phyloP scores from a whole-genome alignment of 208 protist species.

The Trypanosoma lewisi region DNA sequence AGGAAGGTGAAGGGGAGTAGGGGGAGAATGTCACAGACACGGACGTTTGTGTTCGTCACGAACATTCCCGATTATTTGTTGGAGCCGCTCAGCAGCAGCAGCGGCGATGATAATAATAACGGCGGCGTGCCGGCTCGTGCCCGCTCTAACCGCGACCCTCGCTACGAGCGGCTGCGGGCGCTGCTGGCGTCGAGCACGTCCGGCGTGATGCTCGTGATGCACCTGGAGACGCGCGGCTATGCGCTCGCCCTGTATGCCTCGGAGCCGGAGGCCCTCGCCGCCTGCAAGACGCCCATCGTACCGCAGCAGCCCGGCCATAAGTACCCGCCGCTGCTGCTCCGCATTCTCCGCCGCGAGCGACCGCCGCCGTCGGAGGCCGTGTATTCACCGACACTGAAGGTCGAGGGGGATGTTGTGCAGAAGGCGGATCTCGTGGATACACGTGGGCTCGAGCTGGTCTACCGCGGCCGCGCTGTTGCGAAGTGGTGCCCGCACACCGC shows the following conservation, averaged over 20 bases:
- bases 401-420: constrained; percentile 64
- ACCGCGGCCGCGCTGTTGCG: constrained; percentile 59
- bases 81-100: constrained; percentile 31
- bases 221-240: constrained; percentile 73
- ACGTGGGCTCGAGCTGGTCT: constrained; percentile 71
- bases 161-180: constrained; percentile 78
- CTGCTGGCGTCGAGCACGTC: constrained; percentile 74
- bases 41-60: constrained; percentile 88
- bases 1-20: not conserved
- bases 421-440: constrained; percentile 70
- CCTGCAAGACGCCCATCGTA: constrained; percentile 69
- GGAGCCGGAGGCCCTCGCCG: constrained; percentile 77
- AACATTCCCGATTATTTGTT: constrained; percentile 78
- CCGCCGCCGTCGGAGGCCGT: constrained; percentile 69
- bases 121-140: not conserved
- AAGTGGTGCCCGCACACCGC: constrained; percentile 72
- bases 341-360: constrained; percentile 72
- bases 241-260: constrained; percentile 81
- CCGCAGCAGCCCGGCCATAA: constrained; percentile 31
- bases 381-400: constrained; percentile 61
- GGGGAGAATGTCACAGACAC: constrained; percentile 24
- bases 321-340: constrained; percentile 55
- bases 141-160: constrained; percentile 60
- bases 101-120: constrained; percentile 1
- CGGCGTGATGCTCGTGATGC: constrained; percentile 86